Evolutionary conservation across 1,284 basidiomycete genomes (phyloP).

Genomic region (Cryptococcus sp.): DNA sequence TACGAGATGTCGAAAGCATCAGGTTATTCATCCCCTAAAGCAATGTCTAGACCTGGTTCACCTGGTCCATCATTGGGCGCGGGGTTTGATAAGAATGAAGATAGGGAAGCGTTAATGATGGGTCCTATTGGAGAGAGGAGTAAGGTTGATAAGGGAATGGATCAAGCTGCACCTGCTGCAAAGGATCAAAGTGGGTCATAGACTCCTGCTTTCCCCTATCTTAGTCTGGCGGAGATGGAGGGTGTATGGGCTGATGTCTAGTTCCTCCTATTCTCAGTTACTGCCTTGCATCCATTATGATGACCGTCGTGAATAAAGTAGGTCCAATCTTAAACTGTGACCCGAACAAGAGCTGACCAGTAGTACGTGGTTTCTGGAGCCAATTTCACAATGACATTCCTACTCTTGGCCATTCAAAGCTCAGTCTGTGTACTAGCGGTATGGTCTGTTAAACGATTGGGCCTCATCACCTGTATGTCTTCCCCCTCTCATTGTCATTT

Average conservation of each 20-base stretch:
- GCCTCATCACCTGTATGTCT: slow-evolving; percentile 67
- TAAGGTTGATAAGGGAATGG: neutral
- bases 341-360: neutral
- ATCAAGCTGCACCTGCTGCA: neutral
- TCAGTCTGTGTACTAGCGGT: slow-evolving; percentile 80
- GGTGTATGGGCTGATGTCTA: slow-evolving; percentile 2
- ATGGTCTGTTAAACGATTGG: slow-evolving; percentile 63
- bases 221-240: neutral
- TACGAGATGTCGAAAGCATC: neutral
- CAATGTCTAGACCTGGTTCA: neutral
- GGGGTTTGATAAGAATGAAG: neutral
- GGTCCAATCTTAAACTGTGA: slow-evolving; percentile 18
- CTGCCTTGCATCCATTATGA: slow-evolving; percentile 89
- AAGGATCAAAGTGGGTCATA: neutral
- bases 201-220: neutral
- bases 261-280: slow-evolving; percentile 72
- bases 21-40: neutral
- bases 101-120: neutral
- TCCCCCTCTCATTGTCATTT: neutral
- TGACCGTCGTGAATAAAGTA: slow-evolving; percentile 98
- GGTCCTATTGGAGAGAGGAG: neutral
- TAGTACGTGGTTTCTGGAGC: slow-evolving; percentile 78
- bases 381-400: slow-evolving; percentile 94
- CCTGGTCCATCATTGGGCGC: neutral
- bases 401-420: slow-evolving; percentile 89